Evolutionary conservation across 768 basidiomycete species (phyloP), one percentile per base, ranked within the genome.

Genomic region (Pluteus cervinus): DNA sequence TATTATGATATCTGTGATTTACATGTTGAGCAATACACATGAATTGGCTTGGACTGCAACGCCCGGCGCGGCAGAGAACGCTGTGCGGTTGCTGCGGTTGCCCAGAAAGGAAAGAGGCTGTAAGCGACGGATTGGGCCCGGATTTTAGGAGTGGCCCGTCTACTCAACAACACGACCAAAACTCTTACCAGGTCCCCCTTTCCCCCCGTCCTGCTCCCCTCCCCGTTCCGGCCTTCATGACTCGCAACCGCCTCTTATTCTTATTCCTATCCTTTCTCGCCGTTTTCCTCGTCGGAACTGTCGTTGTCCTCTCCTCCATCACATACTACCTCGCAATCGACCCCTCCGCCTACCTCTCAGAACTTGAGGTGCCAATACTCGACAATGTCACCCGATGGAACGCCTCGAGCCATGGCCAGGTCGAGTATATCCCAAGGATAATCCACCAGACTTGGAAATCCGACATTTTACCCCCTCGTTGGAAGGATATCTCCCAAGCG

Each of bases 381-480:
- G 63, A 69, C 57, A 69, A 71, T 48, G 60, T 65, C 17, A 69
- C 73, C 29, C 73, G 77, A 32, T 79, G 73, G 73, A 82, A 84
- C 53, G 74, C 79, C 17, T 57, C 80, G 4, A 66, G 75, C 17
- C 73, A 79, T 48, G 72, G 68, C 41, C 66, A 70, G 44, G 64
- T 76, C 25, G 86, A 96, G 53, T 77, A 73, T 47, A 80, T 98
- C 24, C 96, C 93, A 3, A 76, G 89, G 35, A 87, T 99, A 41
- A 75, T 99, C 33, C 96, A 99, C 61, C 94, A 97, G 74, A 98
- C 96, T 16, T 99, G 96, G 96, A 96, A 93, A 69, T 80, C 85
- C 7, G 84, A 93, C 38, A 75, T 74, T 0, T 68, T 99, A 16
- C 96, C 96, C 2, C 61, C 68, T 29, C 73, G 75, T 43, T 99